A percentile compares a stretch with the other conserved stretches of the same genome.
phyloP scores from a whole-genome alignment of 2,329 filamentous ascomycete species.

The Lachnellula willkommii region DNA sequence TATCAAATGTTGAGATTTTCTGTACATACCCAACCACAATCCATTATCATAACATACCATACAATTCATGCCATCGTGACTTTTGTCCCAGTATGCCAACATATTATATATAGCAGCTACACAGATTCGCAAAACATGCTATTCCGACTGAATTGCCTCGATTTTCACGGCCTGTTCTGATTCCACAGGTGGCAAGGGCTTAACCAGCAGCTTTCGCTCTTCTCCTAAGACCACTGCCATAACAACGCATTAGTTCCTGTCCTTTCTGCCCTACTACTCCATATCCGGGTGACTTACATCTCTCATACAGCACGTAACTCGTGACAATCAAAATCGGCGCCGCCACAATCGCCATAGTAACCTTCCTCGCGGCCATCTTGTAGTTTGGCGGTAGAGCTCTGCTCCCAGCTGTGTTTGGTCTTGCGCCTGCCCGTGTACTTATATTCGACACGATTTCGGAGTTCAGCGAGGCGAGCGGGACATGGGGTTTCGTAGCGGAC shows the following conservation, averaged over 20 bases:
- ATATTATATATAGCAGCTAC: too few relatives aligned
- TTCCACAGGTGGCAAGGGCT: neutral
- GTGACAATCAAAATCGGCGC: slow-evolving; percentile 31
- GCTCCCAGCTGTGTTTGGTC: slow-evolving; percentile 13
- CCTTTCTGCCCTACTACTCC: neutral
- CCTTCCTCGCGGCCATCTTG: slow-evolving; percentile 25
- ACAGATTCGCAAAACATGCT: neutral
- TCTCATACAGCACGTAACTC: slow-evolving; percentile 30
- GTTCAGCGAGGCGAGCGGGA: slow-evolving; percentile 27
- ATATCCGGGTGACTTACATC: slow-evolving; percentile 21
- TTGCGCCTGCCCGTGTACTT: slow-evolving; percentile 24
- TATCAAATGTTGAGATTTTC: slow-evolving; percentile 29
- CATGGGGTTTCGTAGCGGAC: slow-evolving; percentile 6
- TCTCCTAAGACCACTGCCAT: slow-evolving; percentile 19
- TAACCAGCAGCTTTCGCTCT: slow-evolving; percentile 17
- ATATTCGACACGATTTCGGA: slow-evolving; percentile 28
- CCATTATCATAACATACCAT: slow-evolving; percentile 1
- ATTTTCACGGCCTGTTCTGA: neutral
- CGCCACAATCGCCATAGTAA: slow-evolving; percentile 30
- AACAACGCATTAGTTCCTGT: neutral
- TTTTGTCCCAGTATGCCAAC: neutral
- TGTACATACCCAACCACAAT: neutral
- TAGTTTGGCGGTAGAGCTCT: slow-evolving; percentile 27
- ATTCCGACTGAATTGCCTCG: neutral
- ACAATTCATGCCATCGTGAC: neutral